Conservation (phyloP, 1,139 yeast species). For the Magnusiomyces clavatus region DNA sequence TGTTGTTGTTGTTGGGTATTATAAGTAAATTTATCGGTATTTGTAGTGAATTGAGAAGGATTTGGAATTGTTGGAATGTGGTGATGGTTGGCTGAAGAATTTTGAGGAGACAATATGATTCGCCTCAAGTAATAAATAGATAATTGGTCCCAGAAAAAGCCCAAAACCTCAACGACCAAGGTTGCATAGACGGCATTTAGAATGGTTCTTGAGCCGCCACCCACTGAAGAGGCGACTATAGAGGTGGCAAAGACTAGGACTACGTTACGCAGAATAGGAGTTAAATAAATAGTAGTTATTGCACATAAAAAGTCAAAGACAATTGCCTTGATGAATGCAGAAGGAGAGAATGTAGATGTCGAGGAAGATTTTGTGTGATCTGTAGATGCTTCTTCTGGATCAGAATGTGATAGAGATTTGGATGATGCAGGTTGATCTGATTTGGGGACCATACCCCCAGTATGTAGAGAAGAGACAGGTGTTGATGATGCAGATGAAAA, state of each 20-base stretch:
- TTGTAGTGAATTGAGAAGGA: background rate
- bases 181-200: slow-evolving; percentile 31
- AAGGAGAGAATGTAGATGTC: slow-evolving; percentile 5
- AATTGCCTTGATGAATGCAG: slow-evolving; percentile 16
- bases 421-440: background rate
- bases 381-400: slow-evolving; percentile 1
- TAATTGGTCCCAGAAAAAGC: slow-evolving; percentile 19
- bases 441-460: background rate
- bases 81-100: background rate
- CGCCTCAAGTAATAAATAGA: too few species aligned
- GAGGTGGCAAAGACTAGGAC: slow-evolving; percentile 31
- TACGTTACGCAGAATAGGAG: slow-evolving; percentile 22
- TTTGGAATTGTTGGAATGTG: background rate
- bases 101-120: background rate
- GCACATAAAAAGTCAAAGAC: slow-evolving; percentile 21
- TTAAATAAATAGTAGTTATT: slow-evolving; percentile 21
- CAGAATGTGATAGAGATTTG: background rate
- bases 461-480: slow-evolving; percentile 1
- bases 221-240: slow-evolving; percentile 30
- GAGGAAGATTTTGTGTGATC: slow-evolving; percentile 9
- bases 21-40: background rate
- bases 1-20: too few species aligned
- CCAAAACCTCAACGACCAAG: slow-evolving; percentile 22
- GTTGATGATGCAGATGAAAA: slow-evolving; percentile 1
- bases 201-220: slow-evolving; percentile 28